Conservation (phyloP, 106 monocot genomes). For the Platanthera guangdongensis region DNA sequence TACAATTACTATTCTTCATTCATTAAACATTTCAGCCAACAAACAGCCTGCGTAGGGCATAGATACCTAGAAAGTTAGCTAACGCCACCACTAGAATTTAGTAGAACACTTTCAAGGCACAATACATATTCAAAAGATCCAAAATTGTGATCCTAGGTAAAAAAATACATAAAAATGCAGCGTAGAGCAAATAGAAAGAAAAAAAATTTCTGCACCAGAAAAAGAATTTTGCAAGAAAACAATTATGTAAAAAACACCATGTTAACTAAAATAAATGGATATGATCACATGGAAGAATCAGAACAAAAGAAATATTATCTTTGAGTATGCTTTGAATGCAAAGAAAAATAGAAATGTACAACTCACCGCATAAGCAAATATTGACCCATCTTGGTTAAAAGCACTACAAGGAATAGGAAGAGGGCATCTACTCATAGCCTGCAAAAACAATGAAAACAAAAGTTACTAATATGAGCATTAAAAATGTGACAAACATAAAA, state of each 20-base stretch:
- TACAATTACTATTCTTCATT: neutral
- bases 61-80: neutral
- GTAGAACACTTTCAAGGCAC: neutral
- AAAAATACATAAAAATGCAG: neutral
- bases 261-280: neutral
- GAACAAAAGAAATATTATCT: neutral
- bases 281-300: neutral
- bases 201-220: neutral
- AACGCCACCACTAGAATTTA: neutral
- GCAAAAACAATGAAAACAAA: conserved; percentile 1
- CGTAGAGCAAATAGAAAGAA: neutral
- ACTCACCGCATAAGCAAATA: conserved; percentile 91
- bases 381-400: conserved; percentile 90
- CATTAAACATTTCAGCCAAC: neutral
- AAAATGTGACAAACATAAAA: neutral
- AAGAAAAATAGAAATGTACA: neutral
- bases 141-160: neutral
- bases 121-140: neutral
- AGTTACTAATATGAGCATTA: neutral
- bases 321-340: neutral
- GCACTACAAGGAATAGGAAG: conserved; percentile 81
- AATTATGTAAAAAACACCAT: too few species aligned
- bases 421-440: conserved; percentile 74
- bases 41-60: neutral
- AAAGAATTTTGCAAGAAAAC: neutral